These are phyloP conservation scores for Phalaenopsis equestris DNA, from an alignment of 106 monocot species.

Conservation along the genomic window DNA sequence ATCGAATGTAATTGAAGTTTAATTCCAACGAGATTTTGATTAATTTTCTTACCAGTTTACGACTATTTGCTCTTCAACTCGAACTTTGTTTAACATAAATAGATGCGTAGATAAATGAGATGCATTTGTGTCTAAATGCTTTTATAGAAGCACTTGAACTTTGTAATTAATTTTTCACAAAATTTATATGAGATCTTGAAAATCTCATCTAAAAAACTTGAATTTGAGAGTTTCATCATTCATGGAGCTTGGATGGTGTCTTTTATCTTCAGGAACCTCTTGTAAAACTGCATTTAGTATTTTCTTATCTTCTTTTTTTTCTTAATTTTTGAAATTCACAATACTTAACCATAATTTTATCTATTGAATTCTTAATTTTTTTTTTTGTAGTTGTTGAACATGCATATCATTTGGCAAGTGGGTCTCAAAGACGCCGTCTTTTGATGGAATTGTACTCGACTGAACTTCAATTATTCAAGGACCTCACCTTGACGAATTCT, in stretches of 20 bases:
- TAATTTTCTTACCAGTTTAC: background rate
- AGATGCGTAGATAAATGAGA: background rate
- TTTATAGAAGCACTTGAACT: too few relatives aligned
- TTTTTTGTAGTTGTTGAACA: slow-evolving; percentile 72
- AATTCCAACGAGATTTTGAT: background rate
- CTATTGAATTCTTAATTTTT: background rate
- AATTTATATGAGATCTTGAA: too few relatives aligned
- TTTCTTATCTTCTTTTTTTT: background rate
- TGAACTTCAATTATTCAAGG: slow-evolving; percentile 86
- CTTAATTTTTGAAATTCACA: background rate
- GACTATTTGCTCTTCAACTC: background rate
- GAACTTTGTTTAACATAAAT: background rate
- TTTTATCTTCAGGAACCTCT: too few relatives aligned
- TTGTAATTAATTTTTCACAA: too few relatives aligned
- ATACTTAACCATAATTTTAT: background rate
- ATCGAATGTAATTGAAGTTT: background rate
- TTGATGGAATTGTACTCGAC: slow-evolving; percentile 81
- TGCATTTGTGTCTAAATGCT: background rate
- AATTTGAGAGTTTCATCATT: too few relatives aligned
- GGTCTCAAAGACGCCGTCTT: slow-evolving; percentile 65
- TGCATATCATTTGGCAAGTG: slow-evolving; percentile 71
- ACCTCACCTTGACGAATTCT: slow-evolving; percentile 46
- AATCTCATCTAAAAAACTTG: too few relatives aligned
- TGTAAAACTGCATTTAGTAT: too few relatives aligned
- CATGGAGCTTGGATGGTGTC: too few relatives aligned